Evolutionary conservation across 495 filamentous ascomycete species (phyloP).

Genomic region (Aspergillus affinis): DNA sequence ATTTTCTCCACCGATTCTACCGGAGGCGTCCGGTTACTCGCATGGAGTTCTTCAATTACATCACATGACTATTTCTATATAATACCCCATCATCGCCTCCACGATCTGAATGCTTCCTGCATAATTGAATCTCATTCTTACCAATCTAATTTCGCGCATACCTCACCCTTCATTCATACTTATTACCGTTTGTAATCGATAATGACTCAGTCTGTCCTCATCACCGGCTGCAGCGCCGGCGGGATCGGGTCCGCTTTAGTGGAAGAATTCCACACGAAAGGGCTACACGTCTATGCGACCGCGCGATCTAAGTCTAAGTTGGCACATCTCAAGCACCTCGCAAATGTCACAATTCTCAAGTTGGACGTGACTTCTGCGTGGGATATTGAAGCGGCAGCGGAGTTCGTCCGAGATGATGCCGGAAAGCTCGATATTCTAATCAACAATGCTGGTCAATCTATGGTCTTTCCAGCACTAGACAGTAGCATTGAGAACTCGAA

Average conservation of each 20-base stretch:
- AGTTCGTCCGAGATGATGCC: background rate
- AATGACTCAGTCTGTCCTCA: slow-evolving; percentile 27
- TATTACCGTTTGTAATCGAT: background rate
- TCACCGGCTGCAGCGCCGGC: slow-evolving; percentile 49
- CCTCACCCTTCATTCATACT: background rate
- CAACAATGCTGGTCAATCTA: slow-evolving; percentile 15
- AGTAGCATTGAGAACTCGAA: slow-evolving; percentile 49
- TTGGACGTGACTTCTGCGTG: slow-evolving; percentile 20
- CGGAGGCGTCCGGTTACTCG: background rate
- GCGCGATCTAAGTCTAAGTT: slow-evolving; percentile 33
- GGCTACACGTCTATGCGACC: slow-evolving; percentile 35
- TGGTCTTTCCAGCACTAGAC: slow-evolving; percentile 45
- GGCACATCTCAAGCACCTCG: slow-evolving; percentile 18
- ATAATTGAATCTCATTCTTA: background rate
- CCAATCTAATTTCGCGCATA: too few species aligned
- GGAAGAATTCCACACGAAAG: slow-evolving; percentile 31
- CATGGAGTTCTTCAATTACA: background rate
- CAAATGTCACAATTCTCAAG: slow-evolving; percentile 13
- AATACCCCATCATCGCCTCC: background rate
- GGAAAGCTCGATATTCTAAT: slow-evolving; percentile 11
- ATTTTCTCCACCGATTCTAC: background rate
- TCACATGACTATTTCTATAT: background rate
- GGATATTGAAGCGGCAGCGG: background rate
- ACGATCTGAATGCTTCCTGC: background rate
- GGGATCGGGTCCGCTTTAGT: slow-evolving; percentile 46